Base-by-base conservation (phyloP, 176 grass and related monocot genomes). In the Aechmea fasciata region DNA sequence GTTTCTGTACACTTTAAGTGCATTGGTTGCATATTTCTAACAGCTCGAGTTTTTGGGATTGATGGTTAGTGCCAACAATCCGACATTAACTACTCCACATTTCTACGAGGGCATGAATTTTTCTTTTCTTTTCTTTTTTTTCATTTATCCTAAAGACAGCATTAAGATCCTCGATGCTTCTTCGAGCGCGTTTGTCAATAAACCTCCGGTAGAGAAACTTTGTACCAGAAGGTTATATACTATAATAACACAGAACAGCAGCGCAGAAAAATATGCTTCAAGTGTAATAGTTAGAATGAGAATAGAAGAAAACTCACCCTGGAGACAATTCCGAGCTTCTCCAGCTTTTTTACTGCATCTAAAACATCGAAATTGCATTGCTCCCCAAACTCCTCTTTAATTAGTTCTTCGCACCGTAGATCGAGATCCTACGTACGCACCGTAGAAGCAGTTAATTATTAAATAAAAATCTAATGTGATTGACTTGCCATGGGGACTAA, bases 241-340 rank as follows among this genome's bases (percentile, higher is more conserved):
- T 47, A 41, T 10, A 66, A 41, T 47, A 66, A 13, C 64, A 33
- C 23, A 5, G 47, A 50, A 64, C 5, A 3, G 3, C 14, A 22
- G 19, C 10, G 15, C 10, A 52, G 22, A 25, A 19, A 75, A 75
- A 51, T 50, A 64, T n/a, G 13, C 17, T 26, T 51, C 11, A 64
- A 49, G 11, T 67, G 2, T 52, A 73, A 5, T 41, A 65, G 19
- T 68, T 57, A 17, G 2, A 78, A 73, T 52, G 72, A 11, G 33
- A 68, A 65, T 11, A 51, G 3, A 15, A 22, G 57, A 73, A 24
- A 73, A 82, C 89, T 82, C 84, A 99, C 94, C 84, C 77, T 85
- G 64, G 87, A 81, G 85, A 93, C 89, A 80, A 99, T 87, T 12
- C 89, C 86, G 25, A 99, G 82, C 78, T 85, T 99, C 69, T 99